Evolutionary conservation across 495 filamentous ascomycete species (phyloP).

Genomic region (Tetracladium marchalianum): DNA sequence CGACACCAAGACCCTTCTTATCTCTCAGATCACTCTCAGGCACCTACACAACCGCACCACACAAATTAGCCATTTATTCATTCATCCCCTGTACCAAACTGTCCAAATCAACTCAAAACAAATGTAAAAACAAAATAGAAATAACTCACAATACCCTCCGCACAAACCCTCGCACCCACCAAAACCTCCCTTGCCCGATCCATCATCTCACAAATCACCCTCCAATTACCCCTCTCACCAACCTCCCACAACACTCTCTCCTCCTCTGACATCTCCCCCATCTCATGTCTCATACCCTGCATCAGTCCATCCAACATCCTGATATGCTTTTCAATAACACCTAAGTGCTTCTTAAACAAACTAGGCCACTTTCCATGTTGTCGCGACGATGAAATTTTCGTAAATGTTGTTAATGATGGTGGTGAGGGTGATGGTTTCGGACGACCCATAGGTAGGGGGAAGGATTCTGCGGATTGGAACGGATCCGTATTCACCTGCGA

Average conservation of each 20-base stretch:
- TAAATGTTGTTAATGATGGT: too few relatives aligned
- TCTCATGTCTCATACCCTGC: constrained; percentile 7
- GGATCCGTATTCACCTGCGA: background rate
- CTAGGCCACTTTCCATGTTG: constrained; percentile 12
- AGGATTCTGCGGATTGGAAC: background rate
- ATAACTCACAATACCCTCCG: constrained; percentile 11
- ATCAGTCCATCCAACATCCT: constrained; percentile 6
- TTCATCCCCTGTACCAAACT: background rate
- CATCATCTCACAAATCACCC: constrained; percentile 10
- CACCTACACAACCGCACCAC: background rate
- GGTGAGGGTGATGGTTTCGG: constrained; percentile 1
- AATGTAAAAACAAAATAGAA: background rate
- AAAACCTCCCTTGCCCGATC: constrained; percentile 9
- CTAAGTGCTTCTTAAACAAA: constrained; percentile 15
- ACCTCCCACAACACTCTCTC: constrained; percentile 8
- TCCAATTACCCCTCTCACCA: constrained; percentile 13
- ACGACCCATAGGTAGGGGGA: background rate
- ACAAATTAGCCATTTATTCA: too few relatives aligned
- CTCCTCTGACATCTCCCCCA: constrained; percentile 3
- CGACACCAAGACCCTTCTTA: constrained; percentile 11
- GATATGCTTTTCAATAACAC: constrained; percentile 11
- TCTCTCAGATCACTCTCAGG: constrained; percentile 1
- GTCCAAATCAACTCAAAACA: background rate
- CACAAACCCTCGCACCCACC: background rate
- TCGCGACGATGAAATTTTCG: too few relatives aligned